Evolutionary conservation across 2,329 filamentous ascomycete genomes (phyloP).

Genomic region (Graphilbum sp.): DNA sequence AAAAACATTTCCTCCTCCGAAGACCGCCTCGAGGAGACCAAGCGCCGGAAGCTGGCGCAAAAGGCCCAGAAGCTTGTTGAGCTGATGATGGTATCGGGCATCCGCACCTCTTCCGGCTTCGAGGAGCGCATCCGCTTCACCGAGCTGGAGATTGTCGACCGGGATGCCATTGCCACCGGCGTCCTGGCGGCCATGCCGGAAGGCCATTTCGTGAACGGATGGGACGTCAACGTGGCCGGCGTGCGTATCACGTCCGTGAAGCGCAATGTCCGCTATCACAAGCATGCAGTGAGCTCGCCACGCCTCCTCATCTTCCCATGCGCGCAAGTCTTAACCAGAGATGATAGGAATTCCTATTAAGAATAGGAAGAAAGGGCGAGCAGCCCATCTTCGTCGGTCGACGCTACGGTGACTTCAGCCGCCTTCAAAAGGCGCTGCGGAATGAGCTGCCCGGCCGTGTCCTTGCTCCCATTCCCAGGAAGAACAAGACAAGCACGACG

Average conservation of each 20-base stretch:
- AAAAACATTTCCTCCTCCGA: conserved; percentile 96
- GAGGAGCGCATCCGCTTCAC: conserved; percentile 94
- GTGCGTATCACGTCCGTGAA: conserved; percentile 69
- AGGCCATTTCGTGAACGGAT: conserved; percentile 83
- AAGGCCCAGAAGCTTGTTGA: conserved; percentile 95
- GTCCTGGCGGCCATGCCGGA: conserved; percentile 76
- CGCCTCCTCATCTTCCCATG: no score
- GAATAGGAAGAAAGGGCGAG: conserved; percentile 63
- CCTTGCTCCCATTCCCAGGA: conserved; percentile 70
- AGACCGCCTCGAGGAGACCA: conserved; percentile 89
- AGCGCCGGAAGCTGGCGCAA: conserved; percentile 74
- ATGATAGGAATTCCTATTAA: conserved; percentile 66
- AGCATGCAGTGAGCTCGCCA: conserved; percentile 70
- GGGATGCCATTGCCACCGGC: conserved; percentile 80
- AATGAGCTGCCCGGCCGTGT: conserved; percentile 83
- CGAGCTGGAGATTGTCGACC: conserved; percentile 91
- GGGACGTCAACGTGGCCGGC: conserved; percentile 91
- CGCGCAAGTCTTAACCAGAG: no score
- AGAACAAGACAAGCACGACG: conserved; percentile 71
- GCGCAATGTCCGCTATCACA: conserved; percentile 76
- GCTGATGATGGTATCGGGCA: conserved; percentile 98
- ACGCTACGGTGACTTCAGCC: conserved; percentile 75
- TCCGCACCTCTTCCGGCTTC: conserved; percentile 89
- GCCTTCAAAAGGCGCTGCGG: conserved; percentile 62
- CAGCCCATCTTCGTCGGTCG: conserved; percentile 66